Base-by-base conservation (phyloP, 345 rosid species). In the Cardiospermum halicacabum region DNA sequence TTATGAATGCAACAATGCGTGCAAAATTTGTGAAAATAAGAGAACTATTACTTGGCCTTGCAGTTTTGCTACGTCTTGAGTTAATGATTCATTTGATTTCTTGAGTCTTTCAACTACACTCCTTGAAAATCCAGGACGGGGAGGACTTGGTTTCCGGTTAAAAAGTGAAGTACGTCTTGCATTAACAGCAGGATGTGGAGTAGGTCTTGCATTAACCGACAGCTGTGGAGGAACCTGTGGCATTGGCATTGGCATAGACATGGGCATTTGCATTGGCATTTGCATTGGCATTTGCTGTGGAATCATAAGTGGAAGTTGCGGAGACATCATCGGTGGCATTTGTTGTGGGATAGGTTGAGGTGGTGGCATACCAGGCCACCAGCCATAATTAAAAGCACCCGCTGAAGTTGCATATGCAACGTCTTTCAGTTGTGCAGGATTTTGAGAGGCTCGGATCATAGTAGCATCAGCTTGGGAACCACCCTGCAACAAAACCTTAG, bases 51-150 rank as follows among this genome's bases (percentile, higher is more conserved):
- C 99, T 67, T 94, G 92, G 69, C 67, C 84, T 71, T 89, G 89
- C 73, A 89, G 7, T 80, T 82, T 94, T 31, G 81, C 31, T 75
- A 84, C 73, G 69, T 91, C 99, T 70, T 85, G 92, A 73, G 86
- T 91, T 77, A 91, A 69, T 67, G 75, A 76, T 28, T 85, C 96
- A 66, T 89, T 94, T 62, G 97, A 81, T 72, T 89, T 94, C 74
- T 80, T 91, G 39, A 94, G 87, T 79, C 88, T 89, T 68, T 87
- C 96, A 51, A 94, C 65, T 34, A 89, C 81, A 28, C 74, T 74
- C 70, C 91, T 87, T 0, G 97, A 89, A 70, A 91, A 89, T 26
- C 84, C 87, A 4, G 85, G 40, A n/a, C 85, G 88, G 5, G 93
- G 82, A 63, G 99, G 84, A 72, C 89, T 91, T 13, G 87, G 80